phyloP scores from a whole-genome alignment of 73 alveolate genomes.

The Tetrahymena malaccensis region DNA sequence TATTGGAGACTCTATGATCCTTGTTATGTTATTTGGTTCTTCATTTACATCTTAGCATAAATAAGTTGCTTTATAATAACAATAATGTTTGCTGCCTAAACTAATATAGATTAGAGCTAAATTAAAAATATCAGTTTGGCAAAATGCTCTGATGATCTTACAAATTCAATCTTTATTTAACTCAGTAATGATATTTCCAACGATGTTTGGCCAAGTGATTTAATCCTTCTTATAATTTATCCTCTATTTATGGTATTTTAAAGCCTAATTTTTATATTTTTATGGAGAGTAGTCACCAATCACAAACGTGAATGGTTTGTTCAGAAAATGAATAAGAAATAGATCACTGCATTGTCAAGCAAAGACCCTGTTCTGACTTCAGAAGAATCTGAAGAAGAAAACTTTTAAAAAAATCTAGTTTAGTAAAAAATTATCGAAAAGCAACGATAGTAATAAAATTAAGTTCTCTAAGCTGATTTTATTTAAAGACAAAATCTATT shows the following conservation, averaged over 20 bases:
- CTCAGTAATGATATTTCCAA: neutral
- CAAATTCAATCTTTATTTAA: neutral
- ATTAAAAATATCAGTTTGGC: neutral
- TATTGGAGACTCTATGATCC: neutral
- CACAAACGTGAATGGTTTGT: neutral
- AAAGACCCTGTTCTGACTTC: neutral
- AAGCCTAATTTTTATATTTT: neutral
- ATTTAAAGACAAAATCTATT: neutral
- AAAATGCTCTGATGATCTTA: neutral
- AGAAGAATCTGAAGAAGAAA: neutral
- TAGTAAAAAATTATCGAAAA: neutral
- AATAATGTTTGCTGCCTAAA: neutral
- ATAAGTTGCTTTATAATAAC: neutral
- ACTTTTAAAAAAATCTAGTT: neutral
- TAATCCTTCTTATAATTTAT: neutral
- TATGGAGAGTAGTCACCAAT: neutral
- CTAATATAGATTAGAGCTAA: neutral
- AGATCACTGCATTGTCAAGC: neutral
- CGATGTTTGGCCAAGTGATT: neutral
- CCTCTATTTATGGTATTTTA: neutral
- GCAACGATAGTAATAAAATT: neutral
- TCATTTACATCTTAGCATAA: neutral
- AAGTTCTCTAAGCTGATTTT: neutral
- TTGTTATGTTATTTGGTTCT: neutral
- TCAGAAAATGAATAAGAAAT: neutral